Conservation (phyloP, 345 rosid species). For the Heritiera littoralis region DNA sequence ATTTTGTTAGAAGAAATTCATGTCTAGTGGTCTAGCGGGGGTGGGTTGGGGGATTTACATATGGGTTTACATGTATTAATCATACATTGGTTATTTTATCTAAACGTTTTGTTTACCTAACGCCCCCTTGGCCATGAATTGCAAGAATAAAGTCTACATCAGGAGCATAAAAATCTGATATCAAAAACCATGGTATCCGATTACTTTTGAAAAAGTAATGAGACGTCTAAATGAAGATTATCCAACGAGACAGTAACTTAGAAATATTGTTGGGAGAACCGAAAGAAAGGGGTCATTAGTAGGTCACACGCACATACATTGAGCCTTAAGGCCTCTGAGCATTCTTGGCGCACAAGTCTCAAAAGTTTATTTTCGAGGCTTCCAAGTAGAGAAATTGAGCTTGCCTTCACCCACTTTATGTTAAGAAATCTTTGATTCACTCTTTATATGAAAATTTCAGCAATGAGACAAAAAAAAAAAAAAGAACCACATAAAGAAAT, state of each 20-base stretch:
- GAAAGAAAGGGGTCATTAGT: neutral
- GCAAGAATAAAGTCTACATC: too few species aligned
- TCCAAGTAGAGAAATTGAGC: neutral
- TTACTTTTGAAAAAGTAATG: too few species aligned
- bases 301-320: neutral
- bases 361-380: neutral
- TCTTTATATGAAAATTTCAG: neutral
- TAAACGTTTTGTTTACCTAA: too few species aligned
- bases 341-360: neutral
- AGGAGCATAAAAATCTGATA: too few species aligned
- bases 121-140: too few species aligned
- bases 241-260: neutral
- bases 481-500: neutral
- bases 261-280: neutral
- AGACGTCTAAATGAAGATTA: too few species aligned
- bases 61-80: constrained; percentile 17
- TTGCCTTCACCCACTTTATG: neutral
- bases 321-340: neutral
- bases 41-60: constrained; percentile 22
- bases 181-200: too few species aligned
- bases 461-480: neutral
- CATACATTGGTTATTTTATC: too few species aligned
- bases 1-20: constrained; percentile 29
- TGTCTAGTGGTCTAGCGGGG: constrained; percentile 23
- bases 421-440: neutral